Conservation (phyloP, 2,329 filamentous ascomycete genomes). For the Fusarium pseudograminearum region DNA sequence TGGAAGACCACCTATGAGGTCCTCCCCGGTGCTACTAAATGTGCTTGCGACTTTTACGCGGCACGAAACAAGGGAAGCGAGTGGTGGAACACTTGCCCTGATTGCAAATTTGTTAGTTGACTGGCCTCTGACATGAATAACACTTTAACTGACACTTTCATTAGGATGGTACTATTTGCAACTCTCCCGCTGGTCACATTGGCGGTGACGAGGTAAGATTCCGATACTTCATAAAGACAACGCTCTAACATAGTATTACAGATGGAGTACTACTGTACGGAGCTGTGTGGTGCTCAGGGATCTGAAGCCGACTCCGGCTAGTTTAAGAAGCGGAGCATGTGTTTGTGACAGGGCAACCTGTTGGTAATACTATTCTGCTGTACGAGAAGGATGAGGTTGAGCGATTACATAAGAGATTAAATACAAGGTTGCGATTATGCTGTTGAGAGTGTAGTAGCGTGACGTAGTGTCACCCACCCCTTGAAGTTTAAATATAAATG, state of each 20-base stretch:
- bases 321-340: not conserved
- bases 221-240: not conserved
- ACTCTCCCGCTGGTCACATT: not conserved
- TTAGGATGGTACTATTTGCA: not conserved
- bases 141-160: not conserved
- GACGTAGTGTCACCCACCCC: not conserved
- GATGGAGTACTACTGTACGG: not conserved
- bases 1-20: not conserved
- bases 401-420: not conserved
- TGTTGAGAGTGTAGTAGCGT: not conserved
- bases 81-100: slow-evolving; percentile 1
- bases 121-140: rapidly evolving
- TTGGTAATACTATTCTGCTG: not conserved
- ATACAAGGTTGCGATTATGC: not conserved
- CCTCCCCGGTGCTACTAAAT: not conserved
- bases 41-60: not conserved
- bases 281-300: not conserved
- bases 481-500: not conserved
- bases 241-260: not conserved
- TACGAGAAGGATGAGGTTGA: not conserved
- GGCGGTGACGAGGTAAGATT: not conserved
- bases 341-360: not conserved
- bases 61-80: not conserved
- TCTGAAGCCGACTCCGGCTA: not conserved
- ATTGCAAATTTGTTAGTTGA: not conserved